Evolutionary conservation across 352 stramenopile species (phyloP).

Genomic region (Phytophthora gonapodyides): DNA sequence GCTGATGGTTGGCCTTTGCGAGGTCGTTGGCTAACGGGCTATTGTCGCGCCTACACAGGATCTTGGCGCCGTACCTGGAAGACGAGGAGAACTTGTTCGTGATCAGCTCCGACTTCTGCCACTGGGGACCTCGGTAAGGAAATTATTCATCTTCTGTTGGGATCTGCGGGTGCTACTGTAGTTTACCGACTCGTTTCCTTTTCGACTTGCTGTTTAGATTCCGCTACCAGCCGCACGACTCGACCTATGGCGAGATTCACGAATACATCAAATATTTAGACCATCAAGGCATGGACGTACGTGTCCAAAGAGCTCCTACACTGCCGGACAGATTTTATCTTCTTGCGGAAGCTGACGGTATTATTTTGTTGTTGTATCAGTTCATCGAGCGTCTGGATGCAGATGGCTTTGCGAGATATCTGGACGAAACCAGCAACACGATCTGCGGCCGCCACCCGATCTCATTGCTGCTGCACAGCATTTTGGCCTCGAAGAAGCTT

Average conservation of each 20-base stretch:
- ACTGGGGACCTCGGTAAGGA: constrained; percentile 90
- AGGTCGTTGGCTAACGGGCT: not conserved
- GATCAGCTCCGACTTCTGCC: constrained; percentile 98
- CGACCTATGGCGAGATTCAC: constrained; percentile 89
- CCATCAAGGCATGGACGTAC: constrained; percentile 81
- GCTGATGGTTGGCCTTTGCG: not conserved
- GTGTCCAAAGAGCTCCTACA: not conserved
- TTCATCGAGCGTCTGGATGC: constrained; percentile 93
- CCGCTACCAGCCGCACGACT: constrained; percentile 88
- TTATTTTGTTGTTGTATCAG: constrained; percentile 26
- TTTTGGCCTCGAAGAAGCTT: constrained; percentile 53
- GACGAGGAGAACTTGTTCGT: constrained; percentile 94
- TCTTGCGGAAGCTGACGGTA: not conserved
- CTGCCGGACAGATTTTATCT: not conserved
- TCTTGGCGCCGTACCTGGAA: constrained; percentile 93
- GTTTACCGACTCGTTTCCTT: constrained; percentile 1
- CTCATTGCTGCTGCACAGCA: constrained; percentile 70
- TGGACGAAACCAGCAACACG: constrained; percentile 95
- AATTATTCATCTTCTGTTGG: not conserved
- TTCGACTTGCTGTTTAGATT: constrained; percentile 57
- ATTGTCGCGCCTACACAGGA: constrained; percentile 36
- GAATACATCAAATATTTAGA: constrained; percentile 97
- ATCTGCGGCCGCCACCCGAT: constrained; percentile 98
- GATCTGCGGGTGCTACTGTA: not conserved
- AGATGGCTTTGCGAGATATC: constrained; percentile 93